A percentile compares a stretch with the other conserved stretches of the same genome.
Conservation (phyloP, 495 filamentous ascomycete genomes). For the Penicillium crystallinum region DNA sequence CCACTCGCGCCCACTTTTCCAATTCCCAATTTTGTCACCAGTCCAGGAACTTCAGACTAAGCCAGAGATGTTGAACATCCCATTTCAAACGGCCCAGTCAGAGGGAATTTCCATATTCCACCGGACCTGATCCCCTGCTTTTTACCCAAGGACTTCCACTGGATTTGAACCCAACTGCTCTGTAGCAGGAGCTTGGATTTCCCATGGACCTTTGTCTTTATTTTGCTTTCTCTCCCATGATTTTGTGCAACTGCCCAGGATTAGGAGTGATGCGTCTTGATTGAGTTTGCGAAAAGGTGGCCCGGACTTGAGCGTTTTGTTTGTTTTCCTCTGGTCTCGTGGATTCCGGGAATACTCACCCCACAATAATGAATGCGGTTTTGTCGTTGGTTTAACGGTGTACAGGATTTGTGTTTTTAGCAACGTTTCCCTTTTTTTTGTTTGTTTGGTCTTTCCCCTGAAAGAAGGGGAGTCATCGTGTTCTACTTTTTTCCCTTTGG, state of each 20-base stretch:
- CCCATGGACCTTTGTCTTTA: constrained; percentile 12
- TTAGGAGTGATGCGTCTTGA: constrained; percentile 25
- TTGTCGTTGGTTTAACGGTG: constrained; percentile 24
- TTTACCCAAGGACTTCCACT: constrained; percentile 13
- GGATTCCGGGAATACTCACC: constrained; percentile 18
- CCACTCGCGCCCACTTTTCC: constrained; percentile 4
- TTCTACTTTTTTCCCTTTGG: constrained; percentile 24
- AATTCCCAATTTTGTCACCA: constrained; percentile 1
- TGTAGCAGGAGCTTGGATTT: constrained; percentile 1
- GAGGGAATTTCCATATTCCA: constrained; percentile 8
- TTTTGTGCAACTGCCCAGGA: constrained; percentile 28
- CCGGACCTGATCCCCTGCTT: constrained; percentile 14
- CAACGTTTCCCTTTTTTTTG: constrained; percentile 13
- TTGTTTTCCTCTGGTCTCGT: constrained; percentile 20
- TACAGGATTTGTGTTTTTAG: constrained; percentile 28
- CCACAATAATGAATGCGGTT: constrained; percentile 11
- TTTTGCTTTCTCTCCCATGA: constrained; percentile 15
- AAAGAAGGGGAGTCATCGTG: constrained; percentile 11
- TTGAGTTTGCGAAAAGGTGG: constrained; percentile 29
- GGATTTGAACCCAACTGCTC: constrained; percentile 6
- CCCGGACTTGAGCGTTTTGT: constrained; percentile 25
- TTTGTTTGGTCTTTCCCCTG: constrained; percentile 4
- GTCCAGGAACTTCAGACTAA: constrained; percentile 9
- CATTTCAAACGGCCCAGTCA: constrained; percentile 6
- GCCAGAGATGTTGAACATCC: constrained; percentile 9